Conservation (phyloP, 805 yeast species). For the Candida maris region DNA sequence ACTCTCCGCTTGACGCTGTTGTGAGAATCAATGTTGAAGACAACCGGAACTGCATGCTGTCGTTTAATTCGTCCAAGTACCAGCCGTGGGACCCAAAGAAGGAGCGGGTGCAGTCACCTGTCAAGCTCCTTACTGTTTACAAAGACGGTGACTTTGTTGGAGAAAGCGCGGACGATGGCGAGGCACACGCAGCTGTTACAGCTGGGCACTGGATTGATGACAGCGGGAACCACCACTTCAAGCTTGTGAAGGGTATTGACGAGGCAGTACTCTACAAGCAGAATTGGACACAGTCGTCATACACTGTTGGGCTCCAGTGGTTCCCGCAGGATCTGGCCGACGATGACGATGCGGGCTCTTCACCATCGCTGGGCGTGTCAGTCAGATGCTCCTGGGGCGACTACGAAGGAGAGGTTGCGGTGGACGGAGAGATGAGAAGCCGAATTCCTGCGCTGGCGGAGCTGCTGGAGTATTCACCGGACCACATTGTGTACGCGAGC, state of each 20-base stretch:
- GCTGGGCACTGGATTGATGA: slow-evolving; percentile 43
- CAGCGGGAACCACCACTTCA: slow-evolving; percentile 39
- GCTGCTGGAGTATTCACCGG: slow-evolving; percentile 62
- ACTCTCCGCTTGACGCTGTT: slow-evolving; percentile 65
- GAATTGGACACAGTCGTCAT: slow-evolving; percentile 49
- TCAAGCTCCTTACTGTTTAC: slow-evolving; percentile 56
- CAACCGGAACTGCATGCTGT: slow-evolving; percentile 61
- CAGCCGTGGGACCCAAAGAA: slow-evolving; percentile 28
- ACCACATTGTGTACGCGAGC: slow-evolving; percentile 62
- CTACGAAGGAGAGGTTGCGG: slow-evolving; percentile 43
- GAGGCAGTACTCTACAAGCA: slow-evolving; percentile 61
- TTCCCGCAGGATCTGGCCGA: slow-evolving; percentile 54
- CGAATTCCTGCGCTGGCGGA: slow-evolving; percentile 72
- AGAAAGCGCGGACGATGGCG: slow-evolving; percentile 2
- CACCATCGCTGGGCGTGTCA: slow-evolving; percentile 44
- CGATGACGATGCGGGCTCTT: slow-evolving; percentile 26
- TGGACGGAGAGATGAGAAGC: slow-evolving; percentile 33
- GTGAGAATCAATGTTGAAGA: slow-evolving; percentile 53
- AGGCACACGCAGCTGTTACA: slow-evolving; percentile 28
- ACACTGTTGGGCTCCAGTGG: slow-evolving; percentile 73
- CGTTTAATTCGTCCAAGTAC: slow-evolving; percentile 51
- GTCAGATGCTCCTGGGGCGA: slow-evolving; percentile 81
- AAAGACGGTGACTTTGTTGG: slow-evolving; percentile 28
- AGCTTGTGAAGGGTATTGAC: slow-evolving; percentile 60
- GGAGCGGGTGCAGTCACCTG: slow-evolving; percentile 48